phyloP scores from a whole-genome alignment of 1,139 yeast species.

The Arxiozyma heterogenica region DNA sequence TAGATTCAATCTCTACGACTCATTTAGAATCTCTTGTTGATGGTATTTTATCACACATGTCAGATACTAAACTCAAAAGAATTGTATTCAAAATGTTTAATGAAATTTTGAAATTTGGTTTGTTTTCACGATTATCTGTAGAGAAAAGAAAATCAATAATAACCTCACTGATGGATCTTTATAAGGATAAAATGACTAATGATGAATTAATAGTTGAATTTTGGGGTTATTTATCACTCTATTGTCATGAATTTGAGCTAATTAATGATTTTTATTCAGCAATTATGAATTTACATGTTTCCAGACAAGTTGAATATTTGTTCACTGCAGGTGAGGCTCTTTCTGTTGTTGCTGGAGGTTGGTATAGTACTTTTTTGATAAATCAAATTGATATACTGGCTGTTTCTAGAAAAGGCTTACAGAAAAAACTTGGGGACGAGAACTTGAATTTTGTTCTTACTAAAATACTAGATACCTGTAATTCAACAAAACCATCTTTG shows the following conservation, averaged over 20 bases:
- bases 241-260: constrained; percentile 27
- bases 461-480: constrained; percentile 44
- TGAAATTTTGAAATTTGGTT: constrained; percentile 56
- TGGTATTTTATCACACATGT: neutral
- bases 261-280: constrained; percentile 36
- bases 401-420: constrained; percentile 7
- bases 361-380: constrained; percentile 54
- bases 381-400: constrained; percentile 42
- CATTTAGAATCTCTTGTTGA: constrained; percentile 3
- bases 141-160: constrained; percentile 19
- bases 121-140: constrained; percentile 33
- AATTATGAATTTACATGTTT: constrained; percentile 49
- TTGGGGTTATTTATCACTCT: constrained; percentile 47
- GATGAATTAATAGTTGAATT: constrained; percentile 55
- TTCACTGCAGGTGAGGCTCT: constrained; percentile 84
- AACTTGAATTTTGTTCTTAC: constrained; percentile 33
- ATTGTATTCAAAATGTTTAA: constrained; percentile 41
- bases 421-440: constrained; percentile 10
- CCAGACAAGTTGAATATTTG: constrained; percentile 64
- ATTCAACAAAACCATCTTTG: constrained; percentile 60
- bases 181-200: constrained; percentile 36
- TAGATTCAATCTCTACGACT: neutral
- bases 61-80: constrained; percentile 15
- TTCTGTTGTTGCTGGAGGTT: constrained; percentile 62
- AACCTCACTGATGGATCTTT: constrained; percentile 15